Percentiles rank a stretch among this genome's conserved stretches.
These are phyloP conservation scores for Cadophora luteo-olivacea DNA, from an alignment of 2,329 filamentous ascomycete genomes.

Conservation along the genomic window DNA sequence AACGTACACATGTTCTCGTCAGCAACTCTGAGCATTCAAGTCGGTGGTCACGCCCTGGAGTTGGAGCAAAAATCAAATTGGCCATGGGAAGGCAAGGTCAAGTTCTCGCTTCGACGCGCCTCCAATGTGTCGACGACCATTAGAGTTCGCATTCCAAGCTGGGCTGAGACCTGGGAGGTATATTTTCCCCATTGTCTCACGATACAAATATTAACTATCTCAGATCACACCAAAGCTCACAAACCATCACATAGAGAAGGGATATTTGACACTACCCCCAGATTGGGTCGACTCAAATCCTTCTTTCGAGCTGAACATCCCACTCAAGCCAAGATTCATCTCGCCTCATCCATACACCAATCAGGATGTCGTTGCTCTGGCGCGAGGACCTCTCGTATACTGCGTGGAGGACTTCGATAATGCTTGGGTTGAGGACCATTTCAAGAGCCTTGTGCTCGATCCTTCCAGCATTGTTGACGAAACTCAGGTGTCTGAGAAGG, in stretches of 20 bases:
- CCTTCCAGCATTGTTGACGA: constrained; percentile 30
- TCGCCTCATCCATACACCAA: constrained; percentile 62
- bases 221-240: constrained; percentile 27
- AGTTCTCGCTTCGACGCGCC: constrained; percentile 50
- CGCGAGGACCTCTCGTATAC: constrained; percentile 64
- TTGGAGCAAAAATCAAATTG: constrained; percentile 60
- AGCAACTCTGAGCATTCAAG: constrained; percentile 51
- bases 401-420: constrained; percentile 67
- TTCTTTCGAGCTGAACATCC: constrained; percentile 53
- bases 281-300: constrained; percentile 49
- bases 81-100: constrained; percentile 61
- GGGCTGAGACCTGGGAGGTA: constrained; percentile 51
- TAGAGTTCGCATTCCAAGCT: constrained; percentile 60
- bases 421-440: constrained; percentile 60
- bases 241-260: constrained; percentile 47
- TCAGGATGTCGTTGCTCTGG: constrained; percentile 59
- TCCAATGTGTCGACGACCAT: constrained; percentile 48
- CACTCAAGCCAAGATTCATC: constrained; percentile 55
- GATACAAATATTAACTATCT: constrained; percentile 37
- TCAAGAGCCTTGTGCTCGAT: constrained; percentile 48
- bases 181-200: constrained; percentile 7
- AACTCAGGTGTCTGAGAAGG: constrained; percentile 15
- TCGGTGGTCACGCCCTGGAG: constrained; percentile 45
- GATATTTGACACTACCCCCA: constrained; percentile 56
- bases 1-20: constrained; percentile 64